Percentiles rank a stretch among this genome's conserved stretches.
Evolutionary conservation across 768 basidiomycete genomes (phyloP).

Genomic region (Tylopilus intermedius): DNA sequence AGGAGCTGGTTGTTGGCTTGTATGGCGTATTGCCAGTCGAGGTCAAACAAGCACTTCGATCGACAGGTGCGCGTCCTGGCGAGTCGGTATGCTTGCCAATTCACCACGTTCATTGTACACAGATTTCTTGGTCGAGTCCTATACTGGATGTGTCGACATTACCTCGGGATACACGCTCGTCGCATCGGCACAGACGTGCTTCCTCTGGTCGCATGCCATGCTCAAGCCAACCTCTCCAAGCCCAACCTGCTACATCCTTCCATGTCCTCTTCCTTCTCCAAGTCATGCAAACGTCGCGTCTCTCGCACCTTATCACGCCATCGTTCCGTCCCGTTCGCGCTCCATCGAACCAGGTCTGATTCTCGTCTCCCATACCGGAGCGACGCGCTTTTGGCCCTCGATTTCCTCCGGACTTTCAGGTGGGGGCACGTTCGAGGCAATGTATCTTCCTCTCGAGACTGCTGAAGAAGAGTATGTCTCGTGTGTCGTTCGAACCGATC

Average conservation of each 20-base stretch:
- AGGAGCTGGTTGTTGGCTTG: conserved; percentile 62
- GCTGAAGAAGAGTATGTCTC: conserved; percentile 57
- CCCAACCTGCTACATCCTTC: conserved; percentile 49
- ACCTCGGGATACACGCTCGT: conserved; percentile 71
- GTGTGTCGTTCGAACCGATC: conserved; percentile 60
- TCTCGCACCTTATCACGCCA: conserved; percentile 42
- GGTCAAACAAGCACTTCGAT: conserved; percentile 65
- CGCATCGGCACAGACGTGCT: conserved; percentile 67
- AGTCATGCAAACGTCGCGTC: conserved; percentile 43
- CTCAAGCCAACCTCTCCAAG: conserved; percentile 50
- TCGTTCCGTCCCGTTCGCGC: conserved; percentile 57
- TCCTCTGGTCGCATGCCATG: conserved; percentile 79
- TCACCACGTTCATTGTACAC: background rate
- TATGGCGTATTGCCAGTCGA: conserved; percentile 70
- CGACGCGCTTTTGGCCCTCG: conserved; percentile 83
- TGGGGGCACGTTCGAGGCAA: conserved; percentile 54
- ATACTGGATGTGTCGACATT: conserved; percentile 67
- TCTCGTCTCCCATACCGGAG: conserved; percentile 64
- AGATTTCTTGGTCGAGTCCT: conserved; percentile 69
- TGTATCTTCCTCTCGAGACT: conserved; percentile 42
- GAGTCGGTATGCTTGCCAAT: background rate
- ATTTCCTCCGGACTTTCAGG: conserved; percentile 81
- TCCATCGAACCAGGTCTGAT: conserved; percentile 77
- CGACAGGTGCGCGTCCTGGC: conserved; percentile 44
- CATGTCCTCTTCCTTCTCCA: too few species aligned